These are phyloP conservation scores for Pelagomonas calceolata DNA, from an alignment of 108 stramenopile genomes.

Conservation along the genomic window DNA sequence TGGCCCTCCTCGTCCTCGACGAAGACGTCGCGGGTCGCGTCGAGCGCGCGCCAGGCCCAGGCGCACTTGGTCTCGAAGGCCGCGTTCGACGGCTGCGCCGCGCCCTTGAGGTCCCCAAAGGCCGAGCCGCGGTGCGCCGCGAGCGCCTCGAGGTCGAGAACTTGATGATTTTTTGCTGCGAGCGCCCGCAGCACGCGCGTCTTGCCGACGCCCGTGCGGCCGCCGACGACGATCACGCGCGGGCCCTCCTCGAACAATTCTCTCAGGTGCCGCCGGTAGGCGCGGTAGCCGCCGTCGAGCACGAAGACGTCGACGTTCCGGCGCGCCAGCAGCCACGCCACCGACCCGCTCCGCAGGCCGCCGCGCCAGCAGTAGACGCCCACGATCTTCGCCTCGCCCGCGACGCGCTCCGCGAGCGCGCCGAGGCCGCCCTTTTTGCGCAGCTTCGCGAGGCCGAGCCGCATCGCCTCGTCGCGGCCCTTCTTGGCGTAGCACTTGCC, in stretches of 20 bases:
- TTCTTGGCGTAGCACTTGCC: not conserved
- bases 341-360: not conserved
- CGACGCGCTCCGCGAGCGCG: constrained; percentile 31
- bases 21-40: constrained; percentile 6
- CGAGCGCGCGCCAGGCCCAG: constrained; percentile 1
- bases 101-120: not conserved
- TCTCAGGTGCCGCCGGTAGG: constrained; percentile 5
- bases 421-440: not conserved
- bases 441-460: not conserved
- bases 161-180: not conserved
- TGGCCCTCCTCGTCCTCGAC: constrained; percentile 11
- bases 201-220: constrained; percentile 9
- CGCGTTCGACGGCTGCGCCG: constrained; percentile 1
- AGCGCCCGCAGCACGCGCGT: not conserved
- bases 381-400: constrained; percentile 38
- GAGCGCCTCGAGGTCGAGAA: constrained; percentile 6
- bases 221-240: constrained; percentile 1
- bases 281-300: constrained; percentile 3
- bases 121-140: constrained; percentile 3
- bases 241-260: not conserved
- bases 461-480: constrained; percentile 7
- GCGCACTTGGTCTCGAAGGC: not conserved
- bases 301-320: constrained; percentile 17
- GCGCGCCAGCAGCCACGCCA: constrained; percentile 40
- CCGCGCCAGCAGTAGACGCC: constrained; percentile 1